These are phyloP conservation scores for Melanomma pulvis-pyrius DNA, from an alignment of 495 filamentous ascomycete genomes.

Conservation along the genomic window DNA sequence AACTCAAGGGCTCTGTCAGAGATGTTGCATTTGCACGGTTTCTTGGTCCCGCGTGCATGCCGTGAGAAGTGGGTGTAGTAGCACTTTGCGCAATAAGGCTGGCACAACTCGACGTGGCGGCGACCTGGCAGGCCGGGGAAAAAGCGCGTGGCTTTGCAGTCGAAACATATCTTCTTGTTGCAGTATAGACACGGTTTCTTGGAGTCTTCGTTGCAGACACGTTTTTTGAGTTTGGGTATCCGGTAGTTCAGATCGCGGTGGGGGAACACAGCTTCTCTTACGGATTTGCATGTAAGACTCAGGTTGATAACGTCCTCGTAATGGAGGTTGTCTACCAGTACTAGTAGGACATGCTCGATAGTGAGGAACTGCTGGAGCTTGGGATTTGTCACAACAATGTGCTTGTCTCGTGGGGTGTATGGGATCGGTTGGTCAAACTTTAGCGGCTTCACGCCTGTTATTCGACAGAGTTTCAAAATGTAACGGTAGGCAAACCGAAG, in stretches of 20 bases:
- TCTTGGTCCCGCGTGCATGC: slow-evolving; percentile 6
- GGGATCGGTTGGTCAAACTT: slow-evolving; percentile 8
- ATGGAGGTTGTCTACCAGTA: slow-evolving; percentile 19
- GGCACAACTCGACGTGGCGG: slow-evolving; percentile 21
- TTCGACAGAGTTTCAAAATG: slow-evolving; percentile 1
- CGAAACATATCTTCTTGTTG: slow-evolving; percentile 34
- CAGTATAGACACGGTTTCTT: slow-evolving; percentile 31
- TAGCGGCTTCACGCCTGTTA: not conserved
- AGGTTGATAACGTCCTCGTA: slow-evolving; percentile 35
- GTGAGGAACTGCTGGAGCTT: slow-evolving; percentile 21
- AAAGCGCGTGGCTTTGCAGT: slow-evolving; percentile 1
- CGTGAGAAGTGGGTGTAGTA: slow-evolving; percentile 18
- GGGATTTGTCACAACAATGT: slow-evolving; percentile 9
- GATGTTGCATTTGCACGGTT: slow-evolving; percentile 16
- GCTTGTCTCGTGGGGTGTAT: slow-evolving; percentile 21
- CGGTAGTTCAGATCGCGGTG: slow-evolving; percentile 15
- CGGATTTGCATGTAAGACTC: slow-evolving; percentile 23
- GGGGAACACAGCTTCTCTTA: slow-evolving; percentile 33
- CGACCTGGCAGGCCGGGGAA: slow-evolving; percentile 14
- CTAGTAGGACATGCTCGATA: slow-evolving; percentile 34
- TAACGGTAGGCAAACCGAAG: slow-evolving; percentile 17
- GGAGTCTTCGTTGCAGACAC: slow-evolving; percentile 14
- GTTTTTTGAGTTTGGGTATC: slow-evolving; percentile 24
- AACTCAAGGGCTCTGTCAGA: not conserved
- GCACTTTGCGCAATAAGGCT: slow-evolving; percentile 24